Evolutionary conservation across 352 stramenopile species (phyloP).

Genomic region (Phytophthora foliorum): DNA sequence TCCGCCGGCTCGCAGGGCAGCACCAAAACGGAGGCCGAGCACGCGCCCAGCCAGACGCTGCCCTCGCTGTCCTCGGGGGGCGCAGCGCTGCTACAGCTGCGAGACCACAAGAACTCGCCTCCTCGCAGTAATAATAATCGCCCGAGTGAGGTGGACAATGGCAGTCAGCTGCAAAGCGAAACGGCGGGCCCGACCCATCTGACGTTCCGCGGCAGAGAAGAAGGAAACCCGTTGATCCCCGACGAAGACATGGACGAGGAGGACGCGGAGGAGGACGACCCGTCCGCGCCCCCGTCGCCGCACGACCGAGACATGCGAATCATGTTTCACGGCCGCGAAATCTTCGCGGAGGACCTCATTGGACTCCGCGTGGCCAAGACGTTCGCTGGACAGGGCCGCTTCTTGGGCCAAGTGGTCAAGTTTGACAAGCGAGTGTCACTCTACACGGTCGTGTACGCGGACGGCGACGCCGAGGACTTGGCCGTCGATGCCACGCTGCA

Average conservation of each 20-base stretch:
- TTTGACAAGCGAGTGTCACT: slow-evolving; percentile 74
- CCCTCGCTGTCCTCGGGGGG: slow-evolving; percentile 59
- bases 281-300: slow-evolving; percentile 33
- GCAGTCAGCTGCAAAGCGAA: not conserved
- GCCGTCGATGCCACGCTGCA: slow-evolving; percentile 82
- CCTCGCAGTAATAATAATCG: not conserved
- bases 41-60: slow-evolving; percentile 25
- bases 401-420: slow-evolving; percentile 89
- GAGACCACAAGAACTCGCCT: slow-evolving; percentile 12
- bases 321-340: slow-evolving; percentile 78
- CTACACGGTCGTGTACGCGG: slow-evolving; percentile 89
- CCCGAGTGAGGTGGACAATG: too few relatives aligned
- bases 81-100: slow-evolving; percentile 44
- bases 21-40: slow-evolving; percentile 9
- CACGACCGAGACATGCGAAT: slow-evolving; percentile 62
- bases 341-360: slow-evolving; percentile 83
- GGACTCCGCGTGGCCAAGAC: slow-evolving; percentile 87
- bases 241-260: slow-evolving; percentile 35
- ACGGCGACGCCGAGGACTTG: slow-evolving; percentile 84
- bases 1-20: slow-evolving; percentile 19
- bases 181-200: not conserved
- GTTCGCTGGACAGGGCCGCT: slow-evolving; percentile 81
- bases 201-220: slow-evolving; percentile 16
- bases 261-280: slow-evolving; percentile 31
- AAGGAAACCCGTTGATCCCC: slow-evolving; percentile 21